phyloP scores from a whole-genome alignment of 768 basidiomycete genomes.

The Pleurotus ostreatus region DNA sequence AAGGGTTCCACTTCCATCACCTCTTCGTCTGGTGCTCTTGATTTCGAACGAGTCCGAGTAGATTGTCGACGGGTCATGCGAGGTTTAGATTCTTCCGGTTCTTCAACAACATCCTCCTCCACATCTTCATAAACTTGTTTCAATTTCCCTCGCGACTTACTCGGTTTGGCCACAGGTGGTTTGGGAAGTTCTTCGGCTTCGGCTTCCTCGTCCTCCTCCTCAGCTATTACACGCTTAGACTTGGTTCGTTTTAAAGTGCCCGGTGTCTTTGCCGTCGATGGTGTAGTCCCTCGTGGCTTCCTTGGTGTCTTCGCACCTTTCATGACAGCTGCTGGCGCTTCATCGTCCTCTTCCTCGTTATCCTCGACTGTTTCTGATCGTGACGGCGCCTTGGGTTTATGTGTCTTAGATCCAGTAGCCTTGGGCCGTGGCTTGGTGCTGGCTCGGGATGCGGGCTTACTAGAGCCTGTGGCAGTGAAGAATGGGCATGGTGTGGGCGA shows the following conservation, averaged over 20 bases:
- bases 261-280: constrained; percentile 4
- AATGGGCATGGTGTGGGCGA: constrained; percentile 38
- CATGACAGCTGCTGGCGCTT: constrained; percentile 2
- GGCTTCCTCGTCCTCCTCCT: constrained; percentile 14
- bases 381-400: constrained; percentile 4
- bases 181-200: constrained; percentile 9
- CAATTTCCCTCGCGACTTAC: constrained; percentile 5
- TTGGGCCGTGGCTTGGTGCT: constrained; percentile 3
- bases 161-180: constrained; percentile 9
- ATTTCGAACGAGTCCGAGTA: constrained; percentile 16
- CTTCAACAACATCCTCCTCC: constrained; percentile 9
- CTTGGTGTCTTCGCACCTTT: constrained; percentile 6
- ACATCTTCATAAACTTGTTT: constrained; percentile 20
- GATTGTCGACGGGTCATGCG: constrained; percentile 12
- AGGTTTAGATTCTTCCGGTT: not conserved
- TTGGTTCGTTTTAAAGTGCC: not conserved
- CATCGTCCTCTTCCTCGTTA: not conserved
- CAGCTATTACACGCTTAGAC: constrained; percentile 5
- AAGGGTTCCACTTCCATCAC: not conserved
- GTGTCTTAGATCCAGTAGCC: not conserved
- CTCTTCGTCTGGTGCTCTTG: constrained; percentile 5
- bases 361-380: constrained; percentile 4
- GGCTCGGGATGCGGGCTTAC: constrained; percentile 11
- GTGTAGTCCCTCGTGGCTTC: not conserved
- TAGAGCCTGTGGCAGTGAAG: constrained; percentile 23